phyloP scores from a whole-genome alignment of 345 rosid species.

The Pseudoturritis turrita region DNA sequence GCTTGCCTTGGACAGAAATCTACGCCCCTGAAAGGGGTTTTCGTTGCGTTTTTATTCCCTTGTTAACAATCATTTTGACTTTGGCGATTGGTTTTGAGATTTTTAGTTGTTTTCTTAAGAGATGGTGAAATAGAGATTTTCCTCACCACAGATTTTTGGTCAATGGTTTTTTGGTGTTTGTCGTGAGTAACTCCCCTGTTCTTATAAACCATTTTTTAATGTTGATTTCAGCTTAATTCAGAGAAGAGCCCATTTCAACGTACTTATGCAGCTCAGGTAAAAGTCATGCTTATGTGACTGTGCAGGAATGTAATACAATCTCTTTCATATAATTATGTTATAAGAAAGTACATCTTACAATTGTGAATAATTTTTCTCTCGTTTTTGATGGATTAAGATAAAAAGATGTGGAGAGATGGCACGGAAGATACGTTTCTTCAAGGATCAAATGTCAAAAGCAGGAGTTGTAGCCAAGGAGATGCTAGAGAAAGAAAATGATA shows the following conservation, averaged over 20 bases:
- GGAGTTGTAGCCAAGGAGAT: slow-evolving; percentile 50
- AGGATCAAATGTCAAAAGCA: slow-evolving; percentile 84
- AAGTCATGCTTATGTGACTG: neutral
- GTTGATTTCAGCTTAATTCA: slow-evolving; percentile 67
- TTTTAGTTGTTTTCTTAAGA: neutral
- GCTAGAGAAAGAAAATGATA: slow-evolving; percentile 34
- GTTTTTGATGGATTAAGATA: slow-evolving; percentile 39
- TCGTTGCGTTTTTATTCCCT: neutral
- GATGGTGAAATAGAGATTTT: neutral
- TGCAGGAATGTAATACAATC: neutral
- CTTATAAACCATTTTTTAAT: neutral
- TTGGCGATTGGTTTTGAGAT: neutral
- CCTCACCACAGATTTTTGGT: neutral
- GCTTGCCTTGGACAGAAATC: neutral
- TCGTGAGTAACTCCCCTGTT: neutral
- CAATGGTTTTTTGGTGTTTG: neutral
- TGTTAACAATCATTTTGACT: neutral
- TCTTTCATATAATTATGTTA: neutral
- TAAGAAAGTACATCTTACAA: neutral
- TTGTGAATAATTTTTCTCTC: neutral
- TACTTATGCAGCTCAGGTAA: slow-evolving; percentile 92
- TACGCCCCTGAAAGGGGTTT: neutral
- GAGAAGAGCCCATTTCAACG: slow-evolving; percentile 97
- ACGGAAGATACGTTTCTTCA: slow-evolving; percentile 76
- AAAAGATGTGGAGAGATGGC: slow-evolving; percentile 96